Base-by-base conservation (phyloP, 2,329 filamentous ascomycete genomes). In the Ascochyta clinopodiicola region DNA sequence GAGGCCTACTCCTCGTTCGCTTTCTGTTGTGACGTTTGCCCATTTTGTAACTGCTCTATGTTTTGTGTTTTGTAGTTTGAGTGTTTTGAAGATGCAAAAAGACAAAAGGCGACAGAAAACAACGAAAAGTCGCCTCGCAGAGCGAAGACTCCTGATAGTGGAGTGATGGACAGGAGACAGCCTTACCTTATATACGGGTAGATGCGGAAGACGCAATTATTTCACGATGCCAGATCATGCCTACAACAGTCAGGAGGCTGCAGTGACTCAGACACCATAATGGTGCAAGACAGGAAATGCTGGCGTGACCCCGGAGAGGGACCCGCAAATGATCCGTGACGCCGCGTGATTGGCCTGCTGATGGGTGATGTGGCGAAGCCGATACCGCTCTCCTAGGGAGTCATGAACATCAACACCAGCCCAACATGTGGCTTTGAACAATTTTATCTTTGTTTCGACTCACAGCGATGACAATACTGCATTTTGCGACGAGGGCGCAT, bases 11-110 rank as follows among this genome's bases (percentile, higher is more conserved):
- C 57, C 77, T 70, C 19, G 75, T 79, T 48, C 77, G 75, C 59
- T 75, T 78, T 58, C 77, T 69, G 66, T 79, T 79, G 67, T 78
- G 77, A 60, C 76, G 71, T 61, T 78, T 75, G 59, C 75, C 75
- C 77, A 79, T 53, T 4, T 42, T 50, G 29, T 42, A 17, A 24
- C 34, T 17, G 17, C 17, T 17, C 17, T 17, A 31, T 43, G 22
- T 48, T 44, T 9, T 34, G 27, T 29, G 25, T 29, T 52, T 40
- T 34, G 44, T 45, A 44, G 22, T 36, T 43, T 40, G 15, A 25
- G 29, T 49, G 24, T 53, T 51, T 32, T 36, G 46, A 35, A 56
- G 39, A 51, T 55, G 56, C 62, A 24, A 17, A 21, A 19, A 37
- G 45, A 55, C 35, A 36, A 56, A 51, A 53, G 32, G 15, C 37